Percentiles rank a stretch among this genome's conserved stretches.
These are phyloP conservation scores for Dactylellina parvicollis DNA, from an alignment of 2,329 filamentous ascomycete species.

Conservation along the genomic window DNA sequence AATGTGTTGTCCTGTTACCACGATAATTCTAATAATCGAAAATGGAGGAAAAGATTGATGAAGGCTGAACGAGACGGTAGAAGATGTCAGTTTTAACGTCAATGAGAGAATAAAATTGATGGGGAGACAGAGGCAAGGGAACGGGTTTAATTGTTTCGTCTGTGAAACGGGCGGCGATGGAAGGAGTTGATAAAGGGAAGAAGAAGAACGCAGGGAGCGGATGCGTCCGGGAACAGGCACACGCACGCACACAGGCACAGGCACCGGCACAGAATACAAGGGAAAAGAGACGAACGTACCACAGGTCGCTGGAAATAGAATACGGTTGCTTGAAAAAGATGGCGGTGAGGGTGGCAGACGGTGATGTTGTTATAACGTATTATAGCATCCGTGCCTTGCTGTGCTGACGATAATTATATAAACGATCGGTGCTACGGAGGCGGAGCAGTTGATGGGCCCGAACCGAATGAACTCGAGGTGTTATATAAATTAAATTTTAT, in stretches of 20 bases:
- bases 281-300: background rate
- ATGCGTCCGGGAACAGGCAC: conserved; percentile 11
- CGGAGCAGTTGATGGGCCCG: background rate
- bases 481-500: no score
- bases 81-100: background rate
- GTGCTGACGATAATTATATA: background rate
- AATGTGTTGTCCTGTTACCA: background rate
- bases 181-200: background rate
- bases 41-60: background rate
- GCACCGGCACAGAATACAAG: background rate
- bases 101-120: background rate
- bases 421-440: background rate
- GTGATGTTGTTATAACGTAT: no score
- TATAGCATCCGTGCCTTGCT: background rate
- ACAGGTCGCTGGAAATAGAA: background rate
- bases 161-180: conserved; percentile 34
- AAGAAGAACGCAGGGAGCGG: background rate
- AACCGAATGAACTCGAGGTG: background rate
- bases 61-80: background rate
- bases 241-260: background rate
- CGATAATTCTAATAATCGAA: background rate
- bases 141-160: conserved; percentile 29
- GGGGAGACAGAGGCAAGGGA: background rate
- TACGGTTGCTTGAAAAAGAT: no score
- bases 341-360: no score